Evolutionary conservation across 768 basidiomycete species (phyloP), one percentile per base, ranked within the genome.

Genomic region (Boletus subcaerulescens): DNA sequence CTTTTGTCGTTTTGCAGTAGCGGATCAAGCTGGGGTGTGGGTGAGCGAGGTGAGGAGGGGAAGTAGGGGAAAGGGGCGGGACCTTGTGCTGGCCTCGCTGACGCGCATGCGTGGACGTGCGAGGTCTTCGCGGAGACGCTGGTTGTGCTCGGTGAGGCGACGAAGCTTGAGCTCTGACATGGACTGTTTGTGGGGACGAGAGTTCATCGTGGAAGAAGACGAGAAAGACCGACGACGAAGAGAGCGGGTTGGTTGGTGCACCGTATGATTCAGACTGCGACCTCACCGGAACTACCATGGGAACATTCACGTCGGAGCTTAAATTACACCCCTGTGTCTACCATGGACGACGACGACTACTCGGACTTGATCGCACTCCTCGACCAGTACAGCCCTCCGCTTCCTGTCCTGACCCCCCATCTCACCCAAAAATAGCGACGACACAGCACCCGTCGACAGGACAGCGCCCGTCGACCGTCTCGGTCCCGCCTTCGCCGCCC

Each of bases 81-180:
- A 93, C 93, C 86, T 91, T 62, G 87, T 78, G 66, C 86, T 89
- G 38, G 95, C 95, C 73, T 97, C 93, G 67, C 92, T 94, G 58
- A 98, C 90, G 61, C 88, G 78, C 65, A 94, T 84, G 66, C 95
- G 79, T n/a, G 93, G 92, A 61, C 94, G 76, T 42, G 87, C 84
- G 57, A 98, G 75, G 72, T 98, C 95, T 68, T 97, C 95, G 65
- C 87, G 78, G 67, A 97, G 72, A 60, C 95, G 81, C 70, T 91
- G 87, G 67, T 96, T 98, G 76, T 97, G 93, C 75, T 98, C 95
- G 48, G 87, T 90, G 68, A 98, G 77, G 39, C 95, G 80, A 36
- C 94, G 85, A 59, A 97, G 86, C 82, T 96, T 97, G 69, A 97
- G 89, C 81, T 97, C 95, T 47, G 91, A 91, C 93, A 98, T 96